Evolutionary conservation across 306 rosid genomes (phyloP).

Genomic region (Psophocarpus tetragonolobus): DNA sequence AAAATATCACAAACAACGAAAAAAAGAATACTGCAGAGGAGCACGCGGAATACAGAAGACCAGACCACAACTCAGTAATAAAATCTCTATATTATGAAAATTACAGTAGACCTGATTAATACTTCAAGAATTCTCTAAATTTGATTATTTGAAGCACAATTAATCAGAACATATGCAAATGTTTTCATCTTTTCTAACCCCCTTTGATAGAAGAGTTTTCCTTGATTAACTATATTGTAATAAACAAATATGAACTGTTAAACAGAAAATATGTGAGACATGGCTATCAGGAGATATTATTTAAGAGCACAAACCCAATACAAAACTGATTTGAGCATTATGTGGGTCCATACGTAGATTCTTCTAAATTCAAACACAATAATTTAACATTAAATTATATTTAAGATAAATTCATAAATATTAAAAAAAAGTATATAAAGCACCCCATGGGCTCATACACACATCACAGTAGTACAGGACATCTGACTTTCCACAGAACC

Average conservation of each 20-base stretch:
- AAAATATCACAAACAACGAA: conserved; percentile 30
- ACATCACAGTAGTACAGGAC: background rate
- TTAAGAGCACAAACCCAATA: background rate
- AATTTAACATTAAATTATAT: background rate
- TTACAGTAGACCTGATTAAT: background rate
- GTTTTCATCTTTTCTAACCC: background rate
- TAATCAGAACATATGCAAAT: background rate
- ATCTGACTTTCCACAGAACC: background rate
- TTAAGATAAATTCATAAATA: background rate
- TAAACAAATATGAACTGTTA: background rate
- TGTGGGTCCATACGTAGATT: background rate
- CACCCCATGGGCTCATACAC: no score
- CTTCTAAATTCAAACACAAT: background rate
- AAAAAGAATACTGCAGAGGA: conserved; percentile 10
- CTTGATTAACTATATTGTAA: conserved; percentile 7
- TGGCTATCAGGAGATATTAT: background rate
- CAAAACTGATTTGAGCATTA: conserved; percentile 18
- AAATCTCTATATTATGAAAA: conserved; percentile 21
- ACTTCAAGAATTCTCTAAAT: background rate
- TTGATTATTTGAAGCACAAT: background rate
- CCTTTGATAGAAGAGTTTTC: conserved; percentile 5
- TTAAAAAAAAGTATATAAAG: background rate
- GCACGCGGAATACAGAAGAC: conserved; percentile 3
- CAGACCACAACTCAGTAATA: conserved; percentile 7
- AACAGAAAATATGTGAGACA: conserved; percentile 15